Evolutionary conservation across 2,329 filamentous ascomycete genomes (phyloP).

Genomic region (Aspergillus spinulosporus): DNA sequence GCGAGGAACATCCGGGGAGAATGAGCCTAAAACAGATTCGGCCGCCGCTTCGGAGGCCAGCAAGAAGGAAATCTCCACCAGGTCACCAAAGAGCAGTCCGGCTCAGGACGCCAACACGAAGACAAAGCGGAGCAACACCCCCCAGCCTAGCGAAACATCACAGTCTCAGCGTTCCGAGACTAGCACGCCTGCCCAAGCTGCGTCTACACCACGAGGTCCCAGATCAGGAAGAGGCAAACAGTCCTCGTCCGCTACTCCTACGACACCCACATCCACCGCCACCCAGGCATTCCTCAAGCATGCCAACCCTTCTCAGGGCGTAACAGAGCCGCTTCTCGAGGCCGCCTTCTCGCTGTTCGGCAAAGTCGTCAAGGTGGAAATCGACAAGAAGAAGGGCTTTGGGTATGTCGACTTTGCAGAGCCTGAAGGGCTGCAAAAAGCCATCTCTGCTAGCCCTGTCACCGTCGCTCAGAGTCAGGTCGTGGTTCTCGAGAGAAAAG

Average conservation of each 20-base stretch:
- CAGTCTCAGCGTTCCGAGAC: conserved; percentile 23
- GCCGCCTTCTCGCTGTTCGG: conserved; percentile 74
- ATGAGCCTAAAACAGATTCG: conserved; percentile 27
- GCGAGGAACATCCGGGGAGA: conserved; percentile 31
- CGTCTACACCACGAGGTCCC: conserved; percentile 22
- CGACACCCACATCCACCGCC: conserved; percentile 28
- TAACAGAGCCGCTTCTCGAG: conserved; percentile 78
- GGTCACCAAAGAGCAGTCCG: conserved; percentile 21
- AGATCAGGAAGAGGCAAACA: conserved; percentile 34
- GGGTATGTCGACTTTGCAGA: conserved; percentile 88
- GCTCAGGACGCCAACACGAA: conserved; percentile 18
- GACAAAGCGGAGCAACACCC: conserved; percentile 19
- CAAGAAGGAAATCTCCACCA: conserved; percentile 28
- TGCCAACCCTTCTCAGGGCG: conserved; percentile 84
- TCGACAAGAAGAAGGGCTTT: conserved; percentile 92
- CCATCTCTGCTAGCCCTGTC: conserved; percentile 80
- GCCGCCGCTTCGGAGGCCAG: conserved; percentile 17
- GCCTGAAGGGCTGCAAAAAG: conserved; percentile 69
- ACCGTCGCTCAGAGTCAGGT: conserved; percentile 81
- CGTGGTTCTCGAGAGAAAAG: conserved; percentile 70
- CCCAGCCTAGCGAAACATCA: conserved; percentile 27
- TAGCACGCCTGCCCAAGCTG: conserved; percentile 16
- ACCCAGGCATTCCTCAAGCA: conserved; percentile 71
- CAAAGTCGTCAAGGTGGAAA: conserved; percentile 74
- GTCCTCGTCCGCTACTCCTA: conserved; percentile 10